phyloP scores from a whole-genome alignment of 305 asterid genomes.

The Striga hermonthica region DNA sequence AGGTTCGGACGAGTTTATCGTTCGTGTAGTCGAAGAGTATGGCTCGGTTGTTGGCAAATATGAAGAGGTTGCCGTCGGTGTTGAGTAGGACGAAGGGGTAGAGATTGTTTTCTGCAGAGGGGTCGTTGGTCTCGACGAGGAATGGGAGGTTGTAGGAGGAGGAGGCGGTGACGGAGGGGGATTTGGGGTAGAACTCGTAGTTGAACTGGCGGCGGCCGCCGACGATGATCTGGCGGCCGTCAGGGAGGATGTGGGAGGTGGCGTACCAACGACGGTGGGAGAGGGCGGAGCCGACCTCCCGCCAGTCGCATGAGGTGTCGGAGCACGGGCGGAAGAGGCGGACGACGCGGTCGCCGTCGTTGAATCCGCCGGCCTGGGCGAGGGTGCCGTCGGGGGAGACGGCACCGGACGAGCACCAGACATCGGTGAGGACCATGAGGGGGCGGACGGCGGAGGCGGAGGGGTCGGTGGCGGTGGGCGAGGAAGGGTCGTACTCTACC shows the following conservation, averaged over 20 bases:
- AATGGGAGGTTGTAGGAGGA: constrained; percentile 33
- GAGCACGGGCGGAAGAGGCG: constrained; percentile 22
- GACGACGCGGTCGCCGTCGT: constrained; percentile 30
- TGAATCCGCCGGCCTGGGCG: constrained; percentile 29
- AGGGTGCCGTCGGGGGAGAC: constrained; percentile 30
- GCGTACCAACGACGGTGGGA: constrained; percentile 28
- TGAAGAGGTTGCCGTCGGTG: constrained; percentile 43
- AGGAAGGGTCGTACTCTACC: constrained; percentile 29
- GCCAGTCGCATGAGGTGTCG: constrained; percentile 25
- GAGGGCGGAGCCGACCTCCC: not conserved
- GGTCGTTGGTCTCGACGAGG: constrained; percentile 36
- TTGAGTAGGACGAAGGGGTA: constrained; percentile 37
- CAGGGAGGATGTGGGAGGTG: constrained; percentile 29
- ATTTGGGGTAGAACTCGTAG: constrained; percentile 34
- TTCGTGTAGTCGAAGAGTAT: constrained; percentile 38
- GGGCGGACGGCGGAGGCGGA: constrained; percentile 33
- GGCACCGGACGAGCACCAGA: constrained; percentile 39
- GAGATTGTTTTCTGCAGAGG: constrained; percentile 36
- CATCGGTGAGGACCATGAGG: constrained; percentile 32
- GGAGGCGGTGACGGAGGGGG: not conserved
- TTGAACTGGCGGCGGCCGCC: constrained; percentile 33
- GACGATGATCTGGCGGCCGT: constrained; percentile 30
- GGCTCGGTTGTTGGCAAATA: constrained; percentile 54
- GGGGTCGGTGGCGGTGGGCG: too few relatives aligned
- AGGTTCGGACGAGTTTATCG: constrained; percentile 30